Evolutionary conservation across 2,329 filamentous ascomycete species (phyloP), one percentile per base, ranked within the genome.

Genomic region (Talaromyces islandicus): DNA sequence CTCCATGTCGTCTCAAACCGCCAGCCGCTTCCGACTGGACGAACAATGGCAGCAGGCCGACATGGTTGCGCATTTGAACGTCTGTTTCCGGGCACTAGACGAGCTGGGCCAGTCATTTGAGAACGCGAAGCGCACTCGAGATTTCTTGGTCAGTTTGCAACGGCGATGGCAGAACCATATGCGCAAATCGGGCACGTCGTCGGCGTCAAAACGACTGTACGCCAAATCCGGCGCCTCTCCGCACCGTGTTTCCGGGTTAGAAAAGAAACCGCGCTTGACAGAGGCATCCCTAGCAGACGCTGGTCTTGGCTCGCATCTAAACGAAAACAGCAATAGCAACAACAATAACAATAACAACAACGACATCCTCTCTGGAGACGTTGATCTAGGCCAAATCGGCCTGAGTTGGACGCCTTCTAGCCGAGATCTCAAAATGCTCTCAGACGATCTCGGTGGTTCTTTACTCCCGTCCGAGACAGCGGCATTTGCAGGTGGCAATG

Each of bases 31-130:
- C 10, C 53, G 30, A 35, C 56, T 46, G 25, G 66, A 66, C 10
- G 64, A 67, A 9, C 53, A 58, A 17, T 54, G 21, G 12, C 51
- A 46, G 50, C 64, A 64, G 54, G 62, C 21, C 24, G 62, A 14
- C 55, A 71, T 76, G 69, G 68, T 71, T 5, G 70, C 68, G 4
- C 69, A 76, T 52, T 64, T 78, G 12, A 75, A 76, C 29, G 71
- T 74, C 6, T 76, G 76, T 58, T 77, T 78, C 66, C 71, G 76
- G 24, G 76, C 76, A 1, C 63, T 78, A 4, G 75, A 77, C 56
- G 74, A 77, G 58, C 64, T 78, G 2, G 73, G 74, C 10, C 72
- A 73, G 57, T 76, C 70, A 0, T 76, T 75, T 35, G 73, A 75
- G 14, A 76, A 74, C 46, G 76, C 76, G 0, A 75, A 75, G 59